Base-by-base conservation (phyloP, 306 rosid species). In the Lotus japonicus region DNA sequence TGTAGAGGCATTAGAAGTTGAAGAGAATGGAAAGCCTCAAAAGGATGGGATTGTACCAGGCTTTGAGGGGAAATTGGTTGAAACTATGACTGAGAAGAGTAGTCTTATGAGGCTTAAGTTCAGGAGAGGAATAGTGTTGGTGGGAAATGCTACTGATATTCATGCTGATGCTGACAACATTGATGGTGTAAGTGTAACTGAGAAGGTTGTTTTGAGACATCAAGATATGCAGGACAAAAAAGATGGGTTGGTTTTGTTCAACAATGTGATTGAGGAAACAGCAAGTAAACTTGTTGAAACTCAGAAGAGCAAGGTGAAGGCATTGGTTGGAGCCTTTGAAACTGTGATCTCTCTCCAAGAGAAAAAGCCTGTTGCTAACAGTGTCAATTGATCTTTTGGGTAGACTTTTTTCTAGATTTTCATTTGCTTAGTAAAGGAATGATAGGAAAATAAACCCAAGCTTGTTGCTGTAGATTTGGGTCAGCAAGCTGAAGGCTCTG, bases 241-340 rank as follows among this genome's bases (percentile, higher is more conserved):
- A 70, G 86, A 82, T 50, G 90, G 71, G 5, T 80, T 76, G 67
- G 84, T 80, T 3, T 79, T 90, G 82, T 82, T 82, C 0, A 89
- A 92, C 46, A 83, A 77, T 54, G 88, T 89, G 6, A 89, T 88
- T 2, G 88, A 92, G 79, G 98, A 84, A 83, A 83, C 91, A 9
- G 94, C 98, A 59, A 86, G 83, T 69, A 89, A 89, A 78, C 76
- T 92, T 0, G 89, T 70, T 64, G 91, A 77, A 75, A 64, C 77
- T 58, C 71, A 78, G 72, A 84, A 82, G 82, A 76, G 96, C 75
- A 92, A 82, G 84, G 98, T 92, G 64, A 88, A 89, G 79, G 98
- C 98, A 68, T 80, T 92, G 81, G 95, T 92, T 52, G 83, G 91
- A 58, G 98, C 96, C 67, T 92, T 89, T 63, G 98, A 92, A 83